A percentile compares a stretch with the other conserved stretches of the same genome.
Conservation (phyloP, 768 basidiomycete genomes). For the Gelatoporia subvermispora region DNA sequence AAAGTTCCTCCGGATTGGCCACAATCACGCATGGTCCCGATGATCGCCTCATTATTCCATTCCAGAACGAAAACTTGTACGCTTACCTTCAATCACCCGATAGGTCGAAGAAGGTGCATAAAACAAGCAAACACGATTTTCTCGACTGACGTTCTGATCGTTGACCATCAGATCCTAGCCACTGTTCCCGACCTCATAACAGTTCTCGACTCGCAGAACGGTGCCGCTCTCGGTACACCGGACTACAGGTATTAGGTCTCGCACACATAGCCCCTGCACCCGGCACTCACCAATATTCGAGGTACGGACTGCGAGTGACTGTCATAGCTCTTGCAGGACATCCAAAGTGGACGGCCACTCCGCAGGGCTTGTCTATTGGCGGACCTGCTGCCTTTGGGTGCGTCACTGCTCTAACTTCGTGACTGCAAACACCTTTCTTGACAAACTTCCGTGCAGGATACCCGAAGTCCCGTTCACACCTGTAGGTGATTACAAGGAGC, state of each 20-base stretch:
- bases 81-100: conserved; percentile 32
- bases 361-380: conserved; percentile 44
- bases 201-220: conserved; percentile 58
- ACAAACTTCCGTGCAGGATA: conserved; percentile 3
- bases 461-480: conserved; percentile 10
- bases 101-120: conserved; percentile 26
- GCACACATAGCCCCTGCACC: conserved; percentile 2
- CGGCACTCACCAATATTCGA: neutral
- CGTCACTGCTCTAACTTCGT: neutral
- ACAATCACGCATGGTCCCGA: conserved; percentile 11
- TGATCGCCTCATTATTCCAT: conserved; percentile 43
- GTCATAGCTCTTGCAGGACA: conserved; percentile 44
- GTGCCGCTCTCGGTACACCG: conserved; percentile 56
- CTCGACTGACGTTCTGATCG: too few species aligned
- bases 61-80: conserved; percentile 60
- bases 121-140: neutral
- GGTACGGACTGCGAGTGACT: conserved; percentile 54
- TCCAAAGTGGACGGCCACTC: conserved; percentile 51
- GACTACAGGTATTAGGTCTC: conserved; percentile 34
- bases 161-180: conserved; percentile 36
- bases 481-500: conserved; percentile 16
- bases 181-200: conserved; percentile 64
- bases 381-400: conserved; percentile 53
- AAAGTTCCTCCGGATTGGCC: neutral
- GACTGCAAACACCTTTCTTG: neutral